A percentile compares a stretch with the other conserved stretches of the same genome.
Conservation (phyloP, 2,329 filamentous ascomycete species). For the Fusarium torreyae region DNA sequence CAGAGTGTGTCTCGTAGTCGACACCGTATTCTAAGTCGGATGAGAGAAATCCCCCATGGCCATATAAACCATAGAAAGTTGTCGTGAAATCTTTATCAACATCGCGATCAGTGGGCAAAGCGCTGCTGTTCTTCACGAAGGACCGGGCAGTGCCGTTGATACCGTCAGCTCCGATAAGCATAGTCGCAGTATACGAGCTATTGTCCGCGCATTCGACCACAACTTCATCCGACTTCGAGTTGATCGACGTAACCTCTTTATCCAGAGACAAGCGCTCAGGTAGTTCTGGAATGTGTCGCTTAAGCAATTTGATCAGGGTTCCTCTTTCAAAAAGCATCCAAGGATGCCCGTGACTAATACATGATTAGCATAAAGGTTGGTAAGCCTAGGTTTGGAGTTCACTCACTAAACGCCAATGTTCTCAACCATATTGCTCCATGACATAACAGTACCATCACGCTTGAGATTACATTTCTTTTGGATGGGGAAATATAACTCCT, state of each 20-base stretch:
- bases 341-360: conserved; percentile 21
- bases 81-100: conserved; percentile 14
- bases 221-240: not conserved
- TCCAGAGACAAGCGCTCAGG: conserved; percentile 7
- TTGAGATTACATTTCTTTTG: conserved; percentile 31
- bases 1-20: conserved; percentile 27
- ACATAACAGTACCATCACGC: conserved; percentile 17
- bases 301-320: conserved; percentile 33
- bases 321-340: conserved; percentile 40
- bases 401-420: conserved; percentile 27
- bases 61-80: conserved; percentile 32
- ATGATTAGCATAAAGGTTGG: not conserved
- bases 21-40: conserved; percentile 6
- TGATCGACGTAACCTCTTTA: conserved; percentile 28
- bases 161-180: conserved; percentile 40
- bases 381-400: rapidly evolving
- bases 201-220: conserved; percentile 37
- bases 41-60: conserved; percentile 12
- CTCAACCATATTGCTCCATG: conserved; percentile 37
- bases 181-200: conserved; percentile 18
- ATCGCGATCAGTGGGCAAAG: not conserved
- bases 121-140: conserved; percentile 4
- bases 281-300: conserved; percentile 15
- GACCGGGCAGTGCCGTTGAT: conserved; percentile 32
- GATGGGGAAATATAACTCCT: conserved; percentile 5